Conservation (phyloP, 371 early-diverging fungal species). For the Ecytonucleospora hepatopenaei region DNA sequence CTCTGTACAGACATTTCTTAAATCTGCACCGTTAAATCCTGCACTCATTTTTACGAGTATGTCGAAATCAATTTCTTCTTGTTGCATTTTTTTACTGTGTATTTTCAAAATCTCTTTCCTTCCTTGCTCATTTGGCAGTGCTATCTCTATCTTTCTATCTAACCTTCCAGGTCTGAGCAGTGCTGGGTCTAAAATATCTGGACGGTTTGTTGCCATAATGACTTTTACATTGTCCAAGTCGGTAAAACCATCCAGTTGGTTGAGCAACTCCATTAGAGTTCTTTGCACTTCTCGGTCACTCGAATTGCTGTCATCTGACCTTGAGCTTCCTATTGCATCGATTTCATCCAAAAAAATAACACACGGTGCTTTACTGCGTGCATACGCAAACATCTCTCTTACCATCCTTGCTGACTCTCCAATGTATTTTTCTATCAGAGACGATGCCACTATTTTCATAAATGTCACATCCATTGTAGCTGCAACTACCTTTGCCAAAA, state of each 20-base stretch:
- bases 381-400: constrained; percentile 97
- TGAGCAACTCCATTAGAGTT: constrained; percentile 94
- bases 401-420: constrained; percentile 89
- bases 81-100: constrained; percentile 77
- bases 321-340: constrained; percentile 96
- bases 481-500: constrained; percentile 87
- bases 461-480: constrained; percentile 86
- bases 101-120: constrained; percentile 89
- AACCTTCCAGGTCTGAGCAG: constrained; percentile 88
- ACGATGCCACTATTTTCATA: constrained; percentile 82
- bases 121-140: constrained; percentile 76
- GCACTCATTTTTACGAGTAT: constrained; percentile 88
- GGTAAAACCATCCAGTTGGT: constrained; percentile 99
- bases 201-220: constrained; percentile 98
- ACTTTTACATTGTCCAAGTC: constrained; percentile 89
- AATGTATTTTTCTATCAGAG: constrained; percentile 97
- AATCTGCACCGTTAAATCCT: constrained; percentile 96
- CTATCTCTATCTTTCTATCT: constrained; percentile 96
- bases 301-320: constrained; percentile 93
- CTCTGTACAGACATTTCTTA: constrained; percentile 96
- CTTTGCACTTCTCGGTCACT: constrained; percentile 98
- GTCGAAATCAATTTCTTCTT: constrained; percentile 84
- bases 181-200: constrained; percentile 94
- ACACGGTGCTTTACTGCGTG: constrained; percentile 94
- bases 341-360: constrained; percentile 99